Percentiles rank a stretch among this genome's conserved stretches.
These are phyloP conservation scores for Globisporangium sylvaticum DNA, from an alignment of 352 stramenopile species.

Conservation along the genomic window DNA sequence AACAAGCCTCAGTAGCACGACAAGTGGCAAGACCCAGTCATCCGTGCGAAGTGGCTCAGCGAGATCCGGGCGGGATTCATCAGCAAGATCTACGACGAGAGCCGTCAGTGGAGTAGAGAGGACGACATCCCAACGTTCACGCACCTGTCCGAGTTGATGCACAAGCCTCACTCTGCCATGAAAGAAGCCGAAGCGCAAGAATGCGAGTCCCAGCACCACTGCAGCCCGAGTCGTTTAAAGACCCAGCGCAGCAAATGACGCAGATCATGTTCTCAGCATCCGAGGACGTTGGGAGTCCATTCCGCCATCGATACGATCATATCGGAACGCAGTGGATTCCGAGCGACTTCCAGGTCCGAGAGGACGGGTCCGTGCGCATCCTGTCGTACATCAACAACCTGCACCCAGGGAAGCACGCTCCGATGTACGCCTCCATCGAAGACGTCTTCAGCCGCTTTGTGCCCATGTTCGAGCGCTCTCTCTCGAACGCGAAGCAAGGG, in stretches of 20 bases:
- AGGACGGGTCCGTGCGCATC: constrained; percentile 18
- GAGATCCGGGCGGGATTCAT: neutral
- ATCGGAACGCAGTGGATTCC: constrained; percentile 33
- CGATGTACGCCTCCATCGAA: constrained; percentile 30
- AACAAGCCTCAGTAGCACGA: neutral
- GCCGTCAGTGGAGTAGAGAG: neutral
- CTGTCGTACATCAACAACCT: constrained; percentile 59
- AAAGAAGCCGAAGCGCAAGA: neutral
- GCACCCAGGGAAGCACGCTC: constrained; percentile 19
- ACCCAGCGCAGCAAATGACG: constrained; percentile 29
- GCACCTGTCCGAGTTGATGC: neutral
- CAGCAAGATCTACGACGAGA: neutral
- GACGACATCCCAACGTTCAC: neutral
- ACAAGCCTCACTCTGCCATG: neutral
- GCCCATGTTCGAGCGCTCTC: constrained; percentile 31
- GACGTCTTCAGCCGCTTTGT: constrained; percentile 33
- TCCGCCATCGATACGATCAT: constrained; percentile 7
- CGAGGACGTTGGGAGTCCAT: neutral
- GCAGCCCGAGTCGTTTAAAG: neutral
- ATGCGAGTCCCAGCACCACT: neutral
- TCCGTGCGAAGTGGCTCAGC: neutral
- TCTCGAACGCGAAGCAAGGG: constrained; percentile 7
- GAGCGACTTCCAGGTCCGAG: constrained; percentile 24
- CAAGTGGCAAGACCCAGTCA: neutral
- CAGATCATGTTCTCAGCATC: constrained; percentile 5